phyloP scores from a whole-genome alignment of 768 basidiomycete species.

The Termitomyces sp. region DNA sequence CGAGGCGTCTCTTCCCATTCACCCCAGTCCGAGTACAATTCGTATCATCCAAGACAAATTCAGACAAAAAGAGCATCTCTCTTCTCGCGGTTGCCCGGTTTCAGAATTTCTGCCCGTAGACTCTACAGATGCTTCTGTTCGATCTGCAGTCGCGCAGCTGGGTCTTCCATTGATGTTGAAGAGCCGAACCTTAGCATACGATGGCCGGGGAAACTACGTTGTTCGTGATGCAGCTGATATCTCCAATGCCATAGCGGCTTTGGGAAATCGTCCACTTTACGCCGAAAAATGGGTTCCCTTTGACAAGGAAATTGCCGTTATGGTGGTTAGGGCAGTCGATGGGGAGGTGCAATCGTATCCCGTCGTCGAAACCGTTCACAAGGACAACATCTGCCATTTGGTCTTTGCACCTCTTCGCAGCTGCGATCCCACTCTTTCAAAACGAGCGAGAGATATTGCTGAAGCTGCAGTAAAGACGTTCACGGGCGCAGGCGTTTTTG shows the following conservation, averaged over 20 bases:
- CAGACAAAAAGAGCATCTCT: slow-evolving; percentile 74
- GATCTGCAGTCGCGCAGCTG: slow-evolving; percentile 48
- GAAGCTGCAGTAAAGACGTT: slow-evolving; percentile 78
- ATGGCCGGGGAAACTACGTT: slow-evolving; percentile 91
- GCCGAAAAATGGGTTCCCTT: slow-evolving; percentile 95
- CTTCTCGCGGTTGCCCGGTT: slow-evolving; percentile 52
- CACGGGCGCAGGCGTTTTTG: slow-evolving; percentile 90
- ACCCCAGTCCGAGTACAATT: slow-evolving; percentile 82
- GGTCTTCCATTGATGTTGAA: slow-evolving; percentile 96
- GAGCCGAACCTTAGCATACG: slow-evolving; percentile 92
- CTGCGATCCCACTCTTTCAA: slow-evolving; percentile 48
- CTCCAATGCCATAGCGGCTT: slow-evolving; percentile 45
- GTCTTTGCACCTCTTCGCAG: slow-evolving; percentile 85
- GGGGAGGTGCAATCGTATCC: slow-evolving; percentile 86
- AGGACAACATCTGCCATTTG: slow-evolving; percentile 89
- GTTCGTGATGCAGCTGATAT: slow-evolving; percentile 53
- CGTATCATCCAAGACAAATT: slow-evolving; percentile 86
- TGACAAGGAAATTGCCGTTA: slow-evolving; percentile 87
- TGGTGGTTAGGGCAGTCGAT: slow-evolving; percentile 81
- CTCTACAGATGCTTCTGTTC: slow-evolving; percentile 46
- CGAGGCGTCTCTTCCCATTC: slow-evolving; percentile 40
- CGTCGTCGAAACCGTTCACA: slow-evolving; percentile 92
- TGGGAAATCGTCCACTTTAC: slow-evolving; percentile 75
- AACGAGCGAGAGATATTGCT: slow-evolving; percentile 67
- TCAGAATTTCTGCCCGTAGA: slow-evolving; percentile 63